Conservation (phyloP, 805 yeast genomes). For the Yueomyces sinensis region DNA sequence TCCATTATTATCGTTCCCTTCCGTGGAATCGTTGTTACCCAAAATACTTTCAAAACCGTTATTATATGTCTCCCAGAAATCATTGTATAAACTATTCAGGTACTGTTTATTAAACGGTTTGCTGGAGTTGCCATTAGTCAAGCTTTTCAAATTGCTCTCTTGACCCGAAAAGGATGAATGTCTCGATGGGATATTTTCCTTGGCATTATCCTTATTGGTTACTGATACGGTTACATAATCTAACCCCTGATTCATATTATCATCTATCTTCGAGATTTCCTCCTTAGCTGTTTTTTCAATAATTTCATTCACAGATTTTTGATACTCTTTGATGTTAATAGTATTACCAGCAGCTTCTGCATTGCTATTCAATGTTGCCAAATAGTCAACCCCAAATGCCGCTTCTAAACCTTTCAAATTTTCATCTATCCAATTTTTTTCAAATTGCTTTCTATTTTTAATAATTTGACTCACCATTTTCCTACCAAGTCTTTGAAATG, state of each 20-base stretch:
- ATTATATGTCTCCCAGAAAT: neutral
- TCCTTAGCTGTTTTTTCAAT: neutral
- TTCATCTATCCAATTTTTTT: conserved; percentile 1
- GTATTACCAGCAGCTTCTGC: neutral
- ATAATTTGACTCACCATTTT: conserved; percentile 5
- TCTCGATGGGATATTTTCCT: too few species aligned
- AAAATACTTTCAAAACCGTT: neutral
- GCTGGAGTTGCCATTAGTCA: too few species aligned
- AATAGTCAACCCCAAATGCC: too few species aligned
- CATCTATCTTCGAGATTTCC: neutral
- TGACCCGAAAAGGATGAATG: too few species aligned
- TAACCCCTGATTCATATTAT: too few species aligned
- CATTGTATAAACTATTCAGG: neutral
- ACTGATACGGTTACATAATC: too few species aligned
- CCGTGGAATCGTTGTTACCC: neutral
- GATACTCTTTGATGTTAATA: too few species aligned
- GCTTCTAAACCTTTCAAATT: too few species aligned
- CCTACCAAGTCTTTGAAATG: conserved; percentile 4
- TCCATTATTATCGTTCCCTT: neutral
- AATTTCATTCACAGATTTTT: too few species aligned
- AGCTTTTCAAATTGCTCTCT: too few species aligned
- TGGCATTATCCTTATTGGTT: too few species aligned
- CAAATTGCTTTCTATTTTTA: conserved; percentile 5
- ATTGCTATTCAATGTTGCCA: neutral
- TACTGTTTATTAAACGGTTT: too few species aligned